Conservation (phyloP, 306 rosid genomes). For the Elaeagnus macrophylla region DNA sequence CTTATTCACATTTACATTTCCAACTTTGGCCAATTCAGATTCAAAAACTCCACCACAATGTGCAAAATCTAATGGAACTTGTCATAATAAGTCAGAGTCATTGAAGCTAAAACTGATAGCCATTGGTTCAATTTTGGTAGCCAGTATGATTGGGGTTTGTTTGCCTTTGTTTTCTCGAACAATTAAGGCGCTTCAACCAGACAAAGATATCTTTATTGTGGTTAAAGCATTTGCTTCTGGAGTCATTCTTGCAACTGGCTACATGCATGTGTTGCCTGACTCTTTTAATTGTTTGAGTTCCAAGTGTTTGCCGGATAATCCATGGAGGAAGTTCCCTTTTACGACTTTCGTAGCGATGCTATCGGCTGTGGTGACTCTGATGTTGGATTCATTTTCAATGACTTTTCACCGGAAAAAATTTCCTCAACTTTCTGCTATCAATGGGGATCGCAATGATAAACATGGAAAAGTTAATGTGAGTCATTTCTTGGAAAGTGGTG, state of each 20-base stretch:
- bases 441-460: not conserved
- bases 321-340: constrained; percentile 56
- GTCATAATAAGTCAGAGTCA: constrained; percentile 28
- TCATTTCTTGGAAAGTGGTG: not conserved
- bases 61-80: not conserved
- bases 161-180: constrained; percentile 31
- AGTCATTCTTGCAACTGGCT: constrained; percentile 65
- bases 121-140: constrained; percentile 24
- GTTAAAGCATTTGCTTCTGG: constrained; percentile 60
- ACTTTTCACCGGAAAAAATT: constrained; percentile 29
- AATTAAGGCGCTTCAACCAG: constrained; percentile 38
- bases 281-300: constrained; percentile 34
- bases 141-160: constrained; percentile 42
- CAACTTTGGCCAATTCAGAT: not conserved
- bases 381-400: constrained; percentile 50
- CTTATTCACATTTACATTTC: not conserved
- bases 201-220: constrained; percentile 26
- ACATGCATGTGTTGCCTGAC: constrained; percentile 72
- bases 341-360: constrained; percentile 58
- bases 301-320: constrained; percentile 37
- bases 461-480: not conserved
- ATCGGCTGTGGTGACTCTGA: constrained; percentile 40
- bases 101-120: constrained; percentile 43
- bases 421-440: not conserved
- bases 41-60: constrained; percentile 6